These are phyloP conservation scores for Gyromitra esculenta DNA, from an alignment of 2,329 filamentous ascomycete species.

Conservation along the genomic window DNA sequence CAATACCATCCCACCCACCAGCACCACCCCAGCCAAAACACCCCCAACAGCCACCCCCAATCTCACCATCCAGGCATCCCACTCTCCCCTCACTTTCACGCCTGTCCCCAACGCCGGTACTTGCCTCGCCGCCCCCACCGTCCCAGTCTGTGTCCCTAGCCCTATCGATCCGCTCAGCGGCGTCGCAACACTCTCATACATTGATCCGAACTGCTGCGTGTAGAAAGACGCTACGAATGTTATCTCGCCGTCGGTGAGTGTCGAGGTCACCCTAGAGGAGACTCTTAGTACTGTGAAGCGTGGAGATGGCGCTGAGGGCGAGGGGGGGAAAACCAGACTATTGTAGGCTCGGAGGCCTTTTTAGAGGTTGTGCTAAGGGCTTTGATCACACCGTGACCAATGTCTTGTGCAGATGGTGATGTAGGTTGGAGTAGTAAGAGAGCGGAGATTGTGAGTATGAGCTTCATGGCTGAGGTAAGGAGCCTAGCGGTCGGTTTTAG, in stretches of 20 bases:
- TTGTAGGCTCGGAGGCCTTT: slow-evolving; percentile 6
- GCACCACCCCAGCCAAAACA: slow-evolving; percentile 17
- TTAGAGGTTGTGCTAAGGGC: neutral
- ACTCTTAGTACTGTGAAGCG: neutral
- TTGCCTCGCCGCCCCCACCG: slow-evolving; percentile 13
- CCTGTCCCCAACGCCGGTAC: slow-evolving; percentile 1
- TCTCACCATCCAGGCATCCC: slow-evolving; percentile 17
- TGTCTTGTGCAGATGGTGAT: neutral
- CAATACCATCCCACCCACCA: slow-evolving; percentile 7
- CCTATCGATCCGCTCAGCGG: slow-evolving; percentile 37
- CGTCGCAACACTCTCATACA: slow-evolving; percentile 2
- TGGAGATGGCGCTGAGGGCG: neutral
- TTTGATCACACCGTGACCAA: neutral
- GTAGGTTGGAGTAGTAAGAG: neutral
- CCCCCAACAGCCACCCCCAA: slow-evolving; percentile 23
- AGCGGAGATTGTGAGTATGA: neutral
- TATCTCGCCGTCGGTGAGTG: neutral
- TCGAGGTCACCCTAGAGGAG: slow-evolving; percentile 10
- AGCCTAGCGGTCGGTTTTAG: neutral
- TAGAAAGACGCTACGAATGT: slow-evolving; percentile 22
- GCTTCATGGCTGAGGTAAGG: neutral
- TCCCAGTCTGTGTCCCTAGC: slow-evolving; percentile 33
- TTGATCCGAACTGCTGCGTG: slow-evolving; percentile 18
- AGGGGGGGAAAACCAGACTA: slow-evolving; percentile 14
- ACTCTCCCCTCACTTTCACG: neutral